phyloP scores from a whole-genome alignment of 2,329 filamentous ascomycete species.

The Phyllosticta paracitricarpa region DNA sequence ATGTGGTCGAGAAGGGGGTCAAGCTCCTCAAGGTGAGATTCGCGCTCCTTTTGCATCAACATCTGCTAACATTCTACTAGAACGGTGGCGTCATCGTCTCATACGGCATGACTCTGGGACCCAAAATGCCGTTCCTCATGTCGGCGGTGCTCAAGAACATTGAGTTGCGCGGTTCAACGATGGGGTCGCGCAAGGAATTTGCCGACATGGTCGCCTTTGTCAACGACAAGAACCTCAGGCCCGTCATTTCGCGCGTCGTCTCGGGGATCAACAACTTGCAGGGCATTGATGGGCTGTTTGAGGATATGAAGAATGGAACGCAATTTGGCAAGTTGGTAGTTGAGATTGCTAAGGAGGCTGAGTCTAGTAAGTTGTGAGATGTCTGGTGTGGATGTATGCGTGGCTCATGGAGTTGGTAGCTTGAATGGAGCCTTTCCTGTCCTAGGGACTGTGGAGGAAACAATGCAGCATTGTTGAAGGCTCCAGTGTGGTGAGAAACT shows the following conservation, averaged over 20 bases:
- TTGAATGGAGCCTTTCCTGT: too few relatives aligned
- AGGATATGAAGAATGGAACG: slow-evolving; percentile 73
- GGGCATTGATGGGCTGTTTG: slow-evolving; percentile 74
- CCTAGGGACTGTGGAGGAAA: too few relatives aligned
- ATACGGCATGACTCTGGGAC: slow-evolving; percentile 85
- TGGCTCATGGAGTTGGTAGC: slow-evolving; percentile 1
- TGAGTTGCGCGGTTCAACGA: slow-evolving; percentile 75
- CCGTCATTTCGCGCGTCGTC: slow-evolving; percentile 65
- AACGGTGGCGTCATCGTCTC: slow-evolving; percentile 70
- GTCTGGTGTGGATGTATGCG: not conserved
- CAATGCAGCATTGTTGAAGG: too few relatives aligned
- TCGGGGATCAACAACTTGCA: slow-evolving; percentile 64
- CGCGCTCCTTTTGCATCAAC: not conserved
- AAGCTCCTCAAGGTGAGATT: slow-evolving; percentile 53
- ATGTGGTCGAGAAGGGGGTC: slow-evolving; percentile 60
- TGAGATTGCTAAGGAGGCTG: slow-evolving; percentile 18
- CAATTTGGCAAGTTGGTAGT: slow-evolving; percentile 89
- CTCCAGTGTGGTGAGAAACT: too few relatives aligned
- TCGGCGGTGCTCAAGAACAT: slow-evolving; percentile 75
- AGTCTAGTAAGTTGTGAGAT: slow-evolving; percentile 23
- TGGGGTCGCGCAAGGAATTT: slow-evolving; percentile 87
- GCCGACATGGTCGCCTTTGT: slow-evolving; percentile 85
- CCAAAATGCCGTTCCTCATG: slow-evolving; percentile 84
- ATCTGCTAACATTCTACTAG: slow-evolving; percentile 19
- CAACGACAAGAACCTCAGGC: slow-evolving; percentile 58